These are phyloP conservation scores for Tylopilus vinaceipallidus DNA, from an alignment of 768 basidiomycete genomes.

Conservation along the genomic window DNA sequence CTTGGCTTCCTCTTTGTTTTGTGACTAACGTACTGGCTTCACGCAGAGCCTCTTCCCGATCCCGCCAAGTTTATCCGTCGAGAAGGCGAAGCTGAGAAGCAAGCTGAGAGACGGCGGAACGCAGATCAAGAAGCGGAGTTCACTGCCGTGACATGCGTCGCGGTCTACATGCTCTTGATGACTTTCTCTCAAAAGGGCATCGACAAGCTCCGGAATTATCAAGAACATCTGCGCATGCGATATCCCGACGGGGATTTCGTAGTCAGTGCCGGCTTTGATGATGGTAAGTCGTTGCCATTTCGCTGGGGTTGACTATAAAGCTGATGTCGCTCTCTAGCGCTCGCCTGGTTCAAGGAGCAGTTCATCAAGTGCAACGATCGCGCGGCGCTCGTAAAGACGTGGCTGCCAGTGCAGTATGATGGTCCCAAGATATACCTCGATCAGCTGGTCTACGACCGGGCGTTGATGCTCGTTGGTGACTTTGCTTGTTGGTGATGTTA, in stretches of 20 bases:
- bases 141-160: conserved; percentile 81
- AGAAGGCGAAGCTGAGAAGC: conserved; percentile 70
- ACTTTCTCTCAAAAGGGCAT: conserved; percentile 93
- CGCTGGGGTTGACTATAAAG: conserved; percentile 11
- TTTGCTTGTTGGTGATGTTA: not conserved
- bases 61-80: conserved; percentile 70
- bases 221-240: conserved; percentile 80
- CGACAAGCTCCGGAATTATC: conserved; percentile 71
- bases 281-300: conserved; percentile 45
- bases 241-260: conserved; percentile 73
- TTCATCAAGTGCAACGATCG: conserved; percentile 95
- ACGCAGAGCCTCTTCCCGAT: conserved; percentile 74
- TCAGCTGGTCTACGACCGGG: conserved; percentile 90
- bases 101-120: conserved; percentile 64
- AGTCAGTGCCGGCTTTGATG: conserved; percentile 78
- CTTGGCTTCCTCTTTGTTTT: not conserved
- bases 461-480: conserved; percentile 71
- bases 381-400: conserved; percentile 83
- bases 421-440: conserved; percentile 85
- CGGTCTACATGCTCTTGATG: conserved; percentile 89
- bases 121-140: conserved; percentile 80
- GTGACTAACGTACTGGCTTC: conserved; percentile 2
- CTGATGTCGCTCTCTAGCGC: conserved; percentile 41
- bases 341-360: conserved; percentile 89
- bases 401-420: conserved; percentile 79